Evolutionary conservation across 2,329 filamentous ascomycete species (phyloP), one percentile per base, ranked within the genome.

Genomic region (Macrophomina phaseolina): DNA sequence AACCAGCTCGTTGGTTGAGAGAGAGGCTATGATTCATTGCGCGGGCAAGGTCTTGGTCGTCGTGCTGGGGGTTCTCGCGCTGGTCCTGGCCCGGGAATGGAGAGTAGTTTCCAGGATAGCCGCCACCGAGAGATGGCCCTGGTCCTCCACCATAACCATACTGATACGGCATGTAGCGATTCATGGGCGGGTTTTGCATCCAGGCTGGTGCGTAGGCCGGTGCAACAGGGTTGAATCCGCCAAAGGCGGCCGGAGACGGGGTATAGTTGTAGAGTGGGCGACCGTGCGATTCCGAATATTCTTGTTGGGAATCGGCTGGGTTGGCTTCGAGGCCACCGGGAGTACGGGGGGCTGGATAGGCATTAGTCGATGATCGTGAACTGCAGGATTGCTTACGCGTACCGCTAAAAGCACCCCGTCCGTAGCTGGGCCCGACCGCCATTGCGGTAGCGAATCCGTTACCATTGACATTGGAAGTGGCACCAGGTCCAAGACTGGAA

Each of bases 401-500:
- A 67, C 65, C 49, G 12, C 58, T 67, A 32, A 67, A 67, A 40
- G 65, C 48, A 30, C 56, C 56, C n/a, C 56, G 46, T 28, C 65
- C 58, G 30, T 67, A 67, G 18, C 30, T 62, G 9, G 65, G 52
- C 46, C 65, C 56, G 14, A 67, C 58, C 14, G 65, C 48, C 65
- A 63, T 36, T 8, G 56, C 18, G 9, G 55, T 62, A 5, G 46
- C 52, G 40, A 55, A 62, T 12, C 48, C 65, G 23, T 56, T 56
- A 6, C 64, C 64, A n/a, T 67, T 74, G 7, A 48, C 49, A 42
- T 67, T 61, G 8, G 77, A 67, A 30, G 78, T 77, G 1, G 77
- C 77, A 9, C 77, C 77, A 52, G 77, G 77, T 5, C 77, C 77
- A 36, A 78, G 76, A 6, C 75, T 77, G 30, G 77, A 77, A 1